Evolutionary conservation across 768 basidiomycete species (phyloP).

Genomic region (Nidula microcarpa): DNA sequence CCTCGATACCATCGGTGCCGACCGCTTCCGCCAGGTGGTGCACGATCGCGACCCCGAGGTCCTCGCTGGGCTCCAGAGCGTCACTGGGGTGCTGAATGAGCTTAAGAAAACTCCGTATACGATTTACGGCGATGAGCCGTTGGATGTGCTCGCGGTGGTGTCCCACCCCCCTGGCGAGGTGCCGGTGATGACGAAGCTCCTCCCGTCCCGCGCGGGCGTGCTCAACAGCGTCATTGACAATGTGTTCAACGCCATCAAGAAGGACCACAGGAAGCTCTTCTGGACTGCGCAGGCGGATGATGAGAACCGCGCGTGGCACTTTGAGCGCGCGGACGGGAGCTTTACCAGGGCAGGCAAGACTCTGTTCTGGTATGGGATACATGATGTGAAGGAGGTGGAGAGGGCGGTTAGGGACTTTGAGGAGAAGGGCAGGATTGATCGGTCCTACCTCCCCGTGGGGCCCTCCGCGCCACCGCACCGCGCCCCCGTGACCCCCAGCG

Average conservation of each 20-base stretch:
- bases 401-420: constrained; percentile 72
- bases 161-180: constrained; percentile 85
- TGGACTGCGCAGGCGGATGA: constrained; percentile 98
- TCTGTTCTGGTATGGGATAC: constrained; percentile 97
- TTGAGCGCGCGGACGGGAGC: constrained; percentile 95
- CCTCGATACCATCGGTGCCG: constrained; percentile 83
- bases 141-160: constrained; percentile 93
- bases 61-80: constrained; percentile 74
- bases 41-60: constrained; percentile 96
- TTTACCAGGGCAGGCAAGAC: constrained; percentile 93
- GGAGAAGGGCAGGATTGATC: constrained; percentile 76
- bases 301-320: constrained; percentile 98
- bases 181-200: constrained; percentile 90
- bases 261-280: constrained; percentile 90
- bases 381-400: constrained; percentile 91
- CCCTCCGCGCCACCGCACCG: constrained; percentile 63
- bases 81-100: constrained; percentile 81
- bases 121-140: constrained; percentile 97
- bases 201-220: constrained; percentile 82
- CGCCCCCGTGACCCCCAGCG: constrained; percentile 26
- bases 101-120: constrained; percentile 84
- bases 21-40: constrained; percentile 91
- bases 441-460: constrained; percentile 87
- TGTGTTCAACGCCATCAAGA: constrained; percentile 94
- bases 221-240: constrained; percentile 97